phyloP scores from a whole-genome alignment of 768 basidiomycete species.

The Suillus paluster region DNA sequence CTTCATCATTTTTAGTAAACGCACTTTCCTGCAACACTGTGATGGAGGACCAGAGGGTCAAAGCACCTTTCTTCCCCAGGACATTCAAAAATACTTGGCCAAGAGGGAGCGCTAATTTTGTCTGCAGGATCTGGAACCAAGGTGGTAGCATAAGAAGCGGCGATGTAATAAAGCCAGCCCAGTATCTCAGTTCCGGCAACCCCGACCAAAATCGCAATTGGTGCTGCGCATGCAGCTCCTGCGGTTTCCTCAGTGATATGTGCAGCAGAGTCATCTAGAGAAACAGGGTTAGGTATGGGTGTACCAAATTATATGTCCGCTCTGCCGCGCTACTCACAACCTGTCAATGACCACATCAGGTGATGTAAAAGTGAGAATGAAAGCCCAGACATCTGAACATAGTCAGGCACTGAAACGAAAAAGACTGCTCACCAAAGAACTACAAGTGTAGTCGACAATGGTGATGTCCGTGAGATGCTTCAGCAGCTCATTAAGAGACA shows the following conservation, averaged over 20 bases:
- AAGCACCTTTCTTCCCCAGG: slow-evolving; percentile 45
- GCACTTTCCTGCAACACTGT: slow-evolving; percentile 45
- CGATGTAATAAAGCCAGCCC: slow-evolving; percentile 48
- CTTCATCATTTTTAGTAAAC: background rate
- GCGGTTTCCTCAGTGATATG: slow-evolving; percentile 52
- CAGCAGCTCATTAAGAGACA: too few relatives aligned
- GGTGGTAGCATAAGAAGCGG: slow-evolving; percentile 46
- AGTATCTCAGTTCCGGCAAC: slow-evolving; percentile 43
- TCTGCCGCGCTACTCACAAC: slow-evolving; percentile 18
- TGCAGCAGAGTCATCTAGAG: slow-evolving; percentile 50
- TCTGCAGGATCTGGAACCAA: slow-evolving; percentile 41
- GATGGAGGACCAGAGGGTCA: slow-evolving; percentile 49
- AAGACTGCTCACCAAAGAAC: too few relatives aligned
- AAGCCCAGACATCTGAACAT: slow-evolving; percentile 24
- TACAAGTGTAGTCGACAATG: too few relatives aligned
- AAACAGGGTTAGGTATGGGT: background rate
- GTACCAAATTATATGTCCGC: background rate
- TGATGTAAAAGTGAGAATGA: slow-evolving; percentile 29
- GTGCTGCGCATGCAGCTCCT: slow-evolving; percentile 47
- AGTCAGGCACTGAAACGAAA: background rate
- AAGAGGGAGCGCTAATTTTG: slow-evolving; percentile 43
- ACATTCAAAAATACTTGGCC: slow-evolving; percentile 45
- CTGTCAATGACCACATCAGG: slow-evolving; percentile 31
- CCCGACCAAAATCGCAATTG: slow-evolving; percentile 48
- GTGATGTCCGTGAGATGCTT: too few relatives aligned